These are phyloP conservation scores for Mycosphaerelloides madeirae DNA, from an alignment of 2,329 filamentous ascomycete genomes.

Conservation along the genomic window DNA sequence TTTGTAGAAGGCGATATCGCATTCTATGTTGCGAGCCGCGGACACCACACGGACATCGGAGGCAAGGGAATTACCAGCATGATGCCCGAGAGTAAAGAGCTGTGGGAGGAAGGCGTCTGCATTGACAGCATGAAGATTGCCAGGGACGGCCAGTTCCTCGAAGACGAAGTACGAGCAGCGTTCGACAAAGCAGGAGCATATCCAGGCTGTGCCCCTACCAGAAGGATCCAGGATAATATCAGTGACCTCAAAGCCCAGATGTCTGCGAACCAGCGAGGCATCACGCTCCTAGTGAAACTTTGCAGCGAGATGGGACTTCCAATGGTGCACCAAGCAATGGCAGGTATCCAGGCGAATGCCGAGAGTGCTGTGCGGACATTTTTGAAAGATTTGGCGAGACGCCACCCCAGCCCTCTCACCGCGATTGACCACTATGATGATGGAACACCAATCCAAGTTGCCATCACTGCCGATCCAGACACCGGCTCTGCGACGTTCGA, in stretches of 20 bases:
- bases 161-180: conserved; percentile 29
- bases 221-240: conserved; percentile 33
- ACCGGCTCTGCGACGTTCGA: conserved; percentile 36
- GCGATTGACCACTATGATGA: conserved; percentile 41
- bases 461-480: conserved; percentile 31
- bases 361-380: conserved; percentile 33
- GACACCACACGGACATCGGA: conserved; percentile 40
- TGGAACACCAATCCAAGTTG: conserved; percentile 34
- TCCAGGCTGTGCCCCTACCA: conserved; percentile 30
- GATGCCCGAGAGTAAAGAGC: conserved; percentile 39
- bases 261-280: conserved; percentile 33
- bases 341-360: conserved; percentile 36
- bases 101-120: conserved; percentile 45
- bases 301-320: conserved; percentile 33
- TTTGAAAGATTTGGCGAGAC: conserved; percentile 22
- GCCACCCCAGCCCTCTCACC: conserved; percentile 17
- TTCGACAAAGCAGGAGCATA: conserved; percentile 59
- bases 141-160: conserved; percentile 33
- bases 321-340: conserved; percentile 40
- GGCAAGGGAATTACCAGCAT: conserved; percentile 40
- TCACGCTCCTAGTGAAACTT: conserved; percentile 32
- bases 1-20: conserved; percentile 26
- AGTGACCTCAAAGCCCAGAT: conserved; percentile 35
- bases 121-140: conserved; percentile 28
- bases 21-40: conserved; percentile 39